Evolutionary conservation across 2,329 filamentous ascomycete genomes (phyloP), one percentile per base, ranked within the genome.

Genomic region (Pleomassaria siparia): DNA sequence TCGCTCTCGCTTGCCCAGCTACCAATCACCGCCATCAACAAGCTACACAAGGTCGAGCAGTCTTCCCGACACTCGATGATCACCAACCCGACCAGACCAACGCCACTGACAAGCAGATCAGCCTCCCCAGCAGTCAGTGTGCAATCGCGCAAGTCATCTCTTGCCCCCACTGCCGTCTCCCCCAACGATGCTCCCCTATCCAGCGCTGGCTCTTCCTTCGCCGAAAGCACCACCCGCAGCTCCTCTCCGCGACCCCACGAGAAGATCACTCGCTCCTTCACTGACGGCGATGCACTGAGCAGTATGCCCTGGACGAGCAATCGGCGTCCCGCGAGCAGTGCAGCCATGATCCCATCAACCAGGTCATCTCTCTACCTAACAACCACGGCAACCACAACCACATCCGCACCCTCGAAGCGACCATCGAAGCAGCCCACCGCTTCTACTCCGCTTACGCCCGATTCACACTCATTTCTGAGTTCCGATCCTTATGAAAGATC

Each of bases 401-500:
- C n/a, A n/a, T n/a, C n/a, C 22, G 13, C 25, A 22, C n/a, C 16
- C 15, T 25, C 24, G 15, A 48, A 54, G 15, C 50, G 63, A n/a
- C 47, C 56, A 30, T 53, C 56, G 5, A 36, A 53, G 1, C 58
- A 62, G 0, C 62, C 62, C 44, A 60, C 66, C 2, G 59, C 64
- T 11, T 50, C 55, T n/a, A 64, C 66, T 7, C 67, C 66, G 18
- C 37, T 46, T 15, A 61, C 68, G 1, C 63, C 66, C 8, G 63
- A 50, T 13, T 49, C 63, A 2, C 65, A 68, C 21, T 56, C 67
- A n/a, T 72, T 72, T 53, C 63, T 72, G 37, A 67, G 56, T 44
- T 69, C 66, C 8, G 69, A 72, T 41, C 69, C 69, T 8, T 72
- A 67, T 50, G 69, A 67, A 25, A 68, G 55, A 43, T 53, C 62